Evolutionary conservation across 192 early-diverging fungal genomes (phyloP).

Genomic region (Mycoemilia scoparia): DNA sequence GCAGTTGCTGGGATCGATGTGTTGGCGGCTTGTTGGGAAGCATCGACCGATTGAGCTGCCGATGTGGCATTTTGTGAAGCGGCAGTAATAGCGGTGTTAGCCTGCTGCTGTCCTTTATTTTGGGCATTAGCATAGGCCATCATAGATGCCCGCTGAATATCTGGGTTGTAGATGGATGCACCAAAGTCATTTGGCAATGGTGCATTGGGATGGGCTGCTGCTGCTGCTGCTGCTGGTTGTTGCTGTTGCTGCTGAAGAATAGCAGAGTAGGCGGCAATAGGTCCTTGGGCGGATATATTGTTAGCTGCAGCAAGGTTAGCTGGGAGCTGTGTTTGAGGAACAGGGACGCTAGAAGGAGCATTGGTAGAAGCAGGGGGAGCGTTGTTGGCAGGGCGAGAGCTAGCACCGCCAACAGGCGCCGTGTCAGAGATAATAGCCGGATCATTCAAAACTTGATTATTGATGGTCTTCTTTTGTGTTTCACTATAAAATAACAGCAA

Average conservation of each 20-base stretch:
- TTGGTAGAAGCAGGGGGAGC: not conserved
- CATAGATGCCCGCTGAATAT: slow-evolving; percentile 15
- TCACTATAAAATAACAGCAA: slow-evolving; percentile 1
- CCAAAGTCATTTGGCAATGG: slow-evolving; percentile 19
- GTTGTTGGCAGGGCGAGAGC: slow-evolving; percentile 1
- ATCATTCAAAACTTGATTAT: not conserved
- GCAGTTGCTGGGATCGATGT: slow-evolving; percentile 12
- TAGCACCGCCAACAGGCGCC: slow-evolving; percentile 2
- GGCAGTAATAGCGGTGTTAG: slow-evolving; percentile 8
- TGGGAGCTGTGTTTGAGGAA: not conserved
- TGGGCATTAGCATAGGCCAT: slow-evolving; percentile 17
- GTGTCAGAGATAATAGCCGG: slow-evolving; percentile 1
- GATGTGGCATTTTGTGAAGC: slow-evolving; percentile 9
- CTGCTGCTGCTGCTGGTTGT: slow-evolving; percentile 12
- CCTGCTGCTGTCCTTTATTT: slow-evolving; percentile 25
- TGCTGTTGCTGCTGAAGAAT: slow-evolving; percentile 26
- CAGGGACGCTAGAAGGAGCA: slow-evolving; percentile 3
- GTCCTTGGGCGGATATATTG: slow-evolving; percentile 12
- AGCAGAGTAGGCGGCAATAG: slow-evolving; percentile 13
- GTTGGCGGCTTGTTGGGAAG: no score
- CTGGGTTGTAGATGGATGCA: slow-evolving; percentile 9
- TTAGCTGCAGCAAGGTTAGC: slow-evolving; percentile 5
- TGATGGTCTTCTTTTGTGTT: not conserved
- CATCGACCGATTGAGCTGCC: no score
- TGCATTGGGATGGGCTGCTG: slow-evolving; percentile 16